phyloP scores from a whole-genome alignment of 768 basidiomycete species.

The Collybiopsis luxurians region DNA sequence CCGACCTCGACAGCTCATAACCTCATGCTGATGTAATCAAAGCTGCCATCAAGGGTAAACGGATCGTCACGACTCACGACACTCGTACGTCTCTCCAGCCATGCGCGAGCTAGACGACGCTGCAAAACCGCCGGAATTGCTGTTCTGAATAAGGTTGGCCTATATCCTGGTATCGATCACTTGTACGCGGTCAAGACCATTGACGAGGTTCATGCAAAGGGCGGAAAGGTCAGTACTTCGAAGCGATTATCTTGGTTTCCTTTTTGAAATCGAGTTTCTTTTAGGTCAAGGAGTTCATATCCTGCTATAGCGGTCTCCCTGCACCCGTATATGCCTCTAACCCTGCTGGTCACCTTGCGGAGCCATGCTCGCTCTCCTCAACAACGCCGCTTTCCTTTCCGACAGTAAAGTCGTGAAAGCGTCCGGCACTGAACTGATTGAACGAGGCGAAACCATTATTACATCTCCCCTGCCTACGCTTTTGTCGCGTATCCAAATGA shows the following conservation, averaged over 20 bases:
- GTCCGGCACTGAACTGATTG: conserved; percentile 85
- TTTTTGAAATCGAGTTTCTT: conserved; percentile 2
- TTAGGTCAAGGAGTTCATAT: conserved; percentile 86
- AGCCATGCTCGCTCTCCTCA: conserved; percentile 91
- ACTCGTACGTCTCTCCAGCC: conserved; percentile 87
- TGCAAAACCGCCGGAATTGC: conserved; percentile 87
- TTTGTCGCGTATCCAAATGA: conserved; percentile 98
- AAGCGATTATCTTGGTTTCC: background rate
- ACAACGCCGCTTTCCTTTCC: conserved; percentile 79
- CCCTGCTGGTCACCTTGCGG: conserved; percentile 96
- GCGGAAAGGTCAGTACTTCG: conserved; percentile 78
- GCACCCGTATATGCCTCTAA: conserved; percentile 89
- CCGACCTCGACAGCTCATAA: conserved; percentile 85
- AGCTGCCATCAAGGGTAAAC: conserved; percentile 82
- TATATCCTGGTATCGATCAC: conserved; percentile 95
- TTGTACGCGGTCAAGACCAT: conserved; percentile 94
- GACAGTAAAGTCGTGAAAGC: conserved; percentile 64
- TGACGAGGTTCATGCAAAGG: conserved; percentile 88
- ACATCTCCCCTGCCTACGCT: conserved; percentile 91
- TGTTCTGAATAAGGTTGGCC: conserved; percentile 96
- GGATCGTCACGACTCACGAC: conserved; percentile 97
- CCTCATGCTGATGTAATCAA: conserved; percentile 86
- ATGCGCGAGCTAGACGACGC: conserved; percentile 85
- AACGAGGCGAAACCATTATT: conserved; percentile 87
- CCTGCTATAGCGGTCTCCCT: conserved; percentile 95